Conservation (phyloP, 495 filamentous ascomycete species). For the Jackrogersella multiformis region DNA sequence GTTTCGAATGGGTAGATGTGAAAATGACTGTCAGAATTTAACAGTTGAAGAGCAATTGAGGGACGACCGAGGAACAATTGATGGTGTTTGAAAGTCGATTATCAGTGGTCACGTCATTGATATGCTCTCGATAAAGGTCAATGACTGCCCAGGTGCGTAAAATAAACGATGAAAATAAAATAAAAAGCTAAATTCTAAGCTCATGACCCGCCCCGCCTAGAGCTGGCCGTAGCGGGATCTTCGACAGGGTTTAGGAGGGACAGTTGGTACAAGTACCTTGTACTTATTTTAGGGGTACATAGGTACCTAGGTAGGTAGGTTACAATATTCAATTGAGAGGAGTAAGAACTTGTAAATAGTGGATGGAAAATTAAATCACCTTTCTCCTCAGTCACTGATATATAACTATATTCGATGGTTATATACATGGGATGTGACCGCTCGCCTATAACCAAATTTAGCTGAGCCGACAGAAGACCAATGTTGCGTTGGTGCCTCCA, state of each 20-base stretch:
- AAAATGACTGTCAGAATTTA: constrained; percentile 10
- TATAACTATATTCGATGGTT: background rate
- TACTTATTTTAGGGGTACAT: background rate
- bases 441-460: background rate
- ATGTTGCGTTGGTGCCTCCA: constrained; percentile 91
- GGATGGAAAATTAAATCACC: no score
- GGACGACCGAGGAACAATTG: no score
- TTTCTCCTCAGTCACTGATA: no score
- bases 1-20: background rate
- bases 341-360: no score
- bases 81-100: background rate
- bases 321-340: no score
- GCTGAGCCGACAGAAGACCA: constrained; percentile 71
- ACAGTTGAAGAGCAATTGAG: background rate
- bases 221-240: constrained; percentile 26
- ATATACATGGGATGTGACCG: background rate
- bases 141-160: no score
- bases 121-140: constrained; percentile 30
- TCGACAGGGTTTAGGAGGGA: constrained; percentile 19
- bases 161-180: constrained; percentile 5
- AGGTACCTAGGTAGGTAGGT: no score
- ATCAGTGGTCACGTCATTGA: constrained; percentile 37
- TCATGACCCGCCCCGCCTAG: no score
- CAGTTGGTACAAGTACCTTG: background rate
- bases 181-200: constrained; percentile 30